phyloP scores from a whole-genome alignment of 2,329 filamentous ascomycete genomes.

The Ampelomyces quisqualis region DNA sequence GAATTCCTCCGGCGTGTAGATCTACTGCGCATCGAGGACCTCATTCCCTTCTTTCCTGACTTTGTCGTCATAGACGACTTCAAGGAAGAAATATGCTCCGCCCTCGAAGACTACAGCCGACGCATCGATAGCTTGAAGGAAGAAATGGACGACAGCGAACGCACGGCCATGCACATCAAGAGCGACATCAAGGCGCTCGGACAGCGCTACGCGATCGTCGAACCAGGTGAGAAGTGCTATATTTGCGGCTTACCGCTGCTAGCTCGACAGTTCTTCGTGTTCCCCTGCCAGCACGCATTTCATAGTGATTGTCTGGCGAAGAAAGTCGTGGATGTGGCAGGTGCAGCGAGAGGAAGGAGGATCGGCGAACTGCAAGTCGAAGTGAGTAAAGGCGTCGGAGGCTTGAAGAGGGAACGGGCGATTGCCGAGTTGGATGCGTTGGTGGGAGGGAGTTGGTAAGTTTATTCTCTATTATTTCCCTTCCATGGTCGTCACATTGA shows the following conservation, averaged over 20 bases:
- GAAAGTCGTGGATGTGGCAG: constrained; percentile 79
- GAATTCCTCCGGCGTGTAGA: constrained; percentile 92
- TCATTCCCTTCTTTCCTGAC: constrained; percentile 98
- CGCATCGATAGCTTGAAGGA: constrained; percentile 85
- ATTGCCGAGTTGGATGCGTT: constrained; percentile 88
- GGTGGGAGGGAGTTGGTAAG: constrained; percentile 84
- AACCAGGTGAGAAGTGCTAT: constrained; percentile 93
- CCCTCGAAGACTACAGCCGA: constrained; percentile 88
- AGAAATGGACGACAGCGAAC: constrained; percentile 93
- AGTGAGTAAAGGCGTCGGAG: constrained; percentile 72
- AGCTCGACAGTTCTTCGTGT: constrained; percentile 94
- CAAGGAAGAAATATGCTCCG: constrained; percentile 94
- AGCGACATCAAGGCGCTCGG: constrained; percentile 83
- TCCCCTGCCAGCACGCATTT: constrained; percentile 96
- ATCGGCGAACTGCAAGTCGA: constrained; percentile 85
- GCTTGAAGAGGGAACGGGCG: constrained; percentile 74
- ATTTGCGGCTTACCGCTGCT: constrained; percentile 82
- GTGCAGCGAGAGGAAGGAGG: constrained; percentile 70
- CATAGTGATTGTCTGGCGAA: constrained; percentile 91
- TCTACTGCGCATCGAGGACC: constrained; percentile 87
- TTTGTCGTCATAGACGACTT: constrained; percentile 99
- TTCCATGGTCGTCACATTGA: background rate
- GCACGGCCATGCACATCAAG: constrained; percentile 88
- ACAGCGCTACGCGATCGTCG: constrained; percentile 90
- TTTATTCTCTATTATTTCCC: constrained; percentile 19